Base-by-base conservation (phyloP, 179 eudicot species). In the Silene vulgaris region DNA sequence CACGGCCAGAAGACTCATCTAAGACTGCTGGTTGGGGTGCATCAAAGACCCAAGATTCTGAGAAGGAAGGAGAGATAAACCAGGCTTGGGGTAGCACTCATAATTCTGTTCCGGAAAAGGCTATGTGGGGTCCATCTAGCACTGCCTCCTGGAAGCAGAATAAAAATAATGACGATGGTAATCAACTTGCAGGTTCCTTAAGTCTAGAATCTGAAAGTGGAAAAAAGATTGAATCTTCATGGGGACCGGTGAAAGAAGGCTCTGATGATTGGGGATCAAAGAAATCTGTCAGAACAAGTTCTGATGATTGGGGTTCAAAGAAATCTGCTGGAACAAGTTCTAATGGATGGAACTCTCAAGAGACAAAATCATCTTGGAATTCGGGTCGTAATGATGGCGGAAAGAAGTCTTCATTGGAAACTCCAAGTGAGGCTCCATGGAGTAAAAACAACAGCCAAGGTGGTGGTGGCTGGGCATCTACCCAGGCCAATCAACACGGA, bases 1-100 rank as follows among this genome's bases (percentile, higher is more conserved):
- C 79, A 16, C 35, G 71, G 35, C 48, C 66, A 9, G 84, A 81
- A 60, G 30, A 69, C 65, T 21, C 71, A 1, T 17, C 76, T 11
- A 37, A 30, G 26, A 19, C 74, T 71, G 82, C 63, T 62, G 82
- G 82, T 52, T 75, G 75, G 81, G 79, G 12, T 43, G 69, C 65
- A 57, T 21, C 74, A 12, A 73, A 77, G 28, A 56, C 40, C 40
- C 52, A 56, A 14, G 56, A 71, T 26, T 60, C 37, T 29, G 66
- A 57, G 69, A 26, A 40, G 32, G 67, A 13, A 35, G 50, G 57
- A 73, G 73, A 50, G 21, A 35, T 65, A 16, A 64, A 65, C 64
- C 26, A 50, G 72, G 21, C 75, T 30, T 71, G 72, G 80, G 71
- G 17, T 35, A 71, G 17, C 52, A 48, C 29, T 71, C 66, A 5